Conservation (phyloP, 306 rosid genomes). For the Fagus crenata region DNA sequence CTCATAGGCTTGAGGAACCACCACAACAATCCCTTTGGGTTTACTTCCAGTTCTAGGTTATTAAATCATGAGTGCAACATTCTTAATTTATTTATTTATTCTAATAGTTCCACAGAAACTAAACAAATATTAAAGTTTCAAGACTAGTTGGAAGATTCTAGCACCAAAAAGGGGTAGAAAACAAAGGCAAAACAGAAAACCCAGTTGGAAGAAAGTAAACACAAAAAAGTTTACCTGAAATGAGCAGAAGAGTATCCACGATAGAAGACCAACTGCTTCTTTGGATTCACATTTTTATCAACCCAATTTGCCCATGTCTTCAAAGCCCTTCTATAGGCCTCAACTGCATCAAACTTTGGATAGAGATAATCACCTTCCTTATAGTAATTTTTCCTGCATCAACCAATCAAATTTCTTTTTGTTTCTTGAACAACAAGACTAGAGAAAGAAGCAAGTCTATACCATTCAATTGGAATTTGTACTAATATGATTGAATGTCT, state of each 20-base stretch:
- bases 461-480: background rate
- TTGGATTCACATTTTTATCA: slow-evolving; percentile 65
- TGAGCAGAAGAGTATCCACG: slow-evolving; percentile 95
- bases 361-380: slow-evolving; percentile 77
- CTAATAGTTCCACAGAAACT: slow-evolving; percentile 8
- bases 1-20: no score
- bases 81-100: background rate
- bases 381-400: slow-evolving; percentile 78
- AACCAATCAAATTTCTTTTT: slow-evolving; percentile 15
- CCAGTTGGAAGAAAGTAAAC: slow-evolving; percentile 9
- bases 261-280: slow-evolving; percentile 70
- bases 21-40: no score
- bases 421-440: slow-evolving; percentile 5
- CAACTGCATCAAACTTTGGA: slow-evolving; percentile 73
- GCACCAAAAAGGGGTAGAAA: background rate
- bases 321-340: slow-evolving; percentile 77
- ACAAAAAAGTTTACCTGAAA: slow-evolving; percentile 61
- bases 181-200: slow-evolving; percentile 7
- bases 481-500: background rate
- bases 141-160: background rate
- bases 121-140: background rate
- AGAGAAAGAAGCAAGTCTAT: background rate
- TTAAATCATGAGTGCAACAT: background rate
- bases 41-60: background rate
- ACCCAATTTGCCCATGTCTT: slow-evolving; percentile 91